phyloP scores from a whole-genome alignment of 2,329 filamentous ascomycete species.

The Fusarium virguliforme region DNA sequence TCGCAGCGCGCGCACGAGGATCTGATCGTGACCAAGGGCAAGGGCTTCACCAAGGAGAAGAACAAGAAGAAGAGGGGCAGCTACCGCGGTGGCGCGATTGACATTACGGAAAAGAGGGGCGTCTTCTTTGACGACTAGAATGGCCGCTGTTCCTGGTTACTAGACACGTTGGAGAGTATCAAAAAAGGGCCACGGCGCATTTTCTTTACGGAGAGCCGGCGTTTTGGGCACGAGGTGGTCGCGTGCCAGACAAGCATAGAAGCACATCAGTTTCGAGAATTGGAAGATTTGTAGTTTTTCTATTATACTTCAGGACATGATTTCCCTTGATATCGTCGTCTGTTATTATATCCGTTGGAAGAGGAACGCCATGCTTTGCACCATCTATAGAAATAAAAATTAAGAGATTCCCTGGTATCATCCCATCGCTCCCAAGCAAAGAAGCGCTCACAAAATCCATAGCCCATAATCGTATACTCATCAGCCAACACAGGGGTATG shows the following conservation, averaged over 20 bases:
- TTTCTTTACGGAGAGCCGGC: slow-evolving; percentile 48
- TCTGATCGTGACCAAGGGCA: slow-evolving; percentile 91
- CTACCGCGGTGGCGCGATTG: slow-evolving; percentile 91
- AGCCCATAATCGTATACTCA: slow-evolving; percentile 6
- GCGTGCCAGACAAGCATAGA: slow-evolving; percentile 40
- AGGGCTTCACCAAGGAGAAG: slow-evolving; percentile 99
- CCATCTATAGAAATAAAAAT: slow-evolving; percentile 6
- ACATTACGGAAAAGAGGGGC: slow-evolving; percentile 84
- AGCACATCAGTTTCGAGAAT: slow-evolving; percentile 24
- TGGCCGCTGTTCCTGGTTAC: slow-evolving; percentile 1
- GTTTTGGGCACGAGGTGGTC: slow-evolving; percentile 45
- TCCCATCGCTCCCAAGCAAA: background rate
- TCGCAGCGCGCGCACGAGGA: slow-evolving; percentile 91
- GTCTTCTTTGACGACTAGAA: slow-evolving; percentile 94
- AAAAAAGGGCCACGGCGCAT: slow-evolving; percentile 28
- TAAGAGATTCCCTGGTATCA: background rate
- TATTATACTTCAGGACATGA: background rate
- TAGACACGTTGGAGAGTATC: background rate
- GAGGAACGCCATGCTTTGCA: background rate
- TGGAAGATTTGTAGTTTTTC: slow-evolving; percentile 9
- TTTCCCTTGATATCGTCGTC: background rate
- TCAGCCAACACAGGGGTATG: background rate
- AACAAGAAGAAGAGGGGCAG: slow-evolving; percentile 97
- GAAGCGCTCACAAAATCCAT: background rate
- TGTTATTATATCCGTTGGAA: slow-evolving; percentile 13